phyloP scores from a whole-genome alignment of 1,284 basidiomycete species.

The Apiotrichum veenhuisii region DNA sequence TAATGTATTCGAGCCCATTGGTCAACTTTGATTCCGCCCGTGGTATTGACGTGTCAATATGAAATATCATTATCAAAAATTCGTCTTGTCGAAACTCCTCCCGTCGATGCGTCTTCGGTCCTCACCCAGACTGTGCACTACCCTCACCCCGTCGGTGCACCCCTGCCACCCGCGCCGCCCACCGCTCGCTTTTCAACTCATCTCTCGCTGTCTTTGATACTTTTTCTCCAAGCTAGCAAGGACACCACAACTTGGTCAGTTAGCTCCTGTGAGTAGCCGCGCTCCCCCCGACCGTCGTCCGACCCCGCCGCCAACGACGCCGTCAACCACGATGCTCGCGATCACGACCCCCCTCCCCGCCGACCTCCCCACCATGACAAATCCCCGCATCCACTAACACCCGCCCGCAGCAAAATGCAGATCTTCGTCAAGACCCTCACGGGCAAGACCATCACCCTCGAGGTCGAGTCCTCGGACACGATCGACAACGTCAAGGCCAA shows the following conservation, averaged over 20 bases:
- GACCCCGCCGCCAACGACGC: neutral
- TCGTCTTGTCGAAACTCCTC: too few species aligned
- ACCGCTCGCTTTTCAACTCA: too few species aligned
- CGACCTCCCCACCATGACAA: neutral
- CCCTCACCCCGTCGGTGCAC: too few species aligned
- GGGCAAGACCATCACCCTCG: constrained; percentile 94
- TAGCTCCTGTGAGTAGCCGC: neutral
- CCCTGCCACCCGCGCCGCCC: too few species aligned
- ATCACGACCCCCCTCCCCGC: neutral
- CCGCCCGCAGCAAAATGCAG: constrained; percentile 4
- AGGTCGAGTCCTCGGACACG: constrained; percentile 86
- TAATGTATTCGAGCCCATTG: too few species aligned
- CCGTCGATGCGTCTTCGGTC: too few species aligned
- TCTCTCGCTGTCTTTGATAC: neutral
- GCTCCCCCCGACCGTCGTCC: too few species aligned
- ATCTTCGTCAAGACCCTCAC: constrained; percentile 59
- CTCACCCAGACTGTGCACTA: too few species aligned
- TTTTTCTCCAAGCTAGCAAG: neutral
- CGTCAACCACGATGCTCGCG: neutral
- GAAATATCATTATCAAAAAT: too few species aligned
- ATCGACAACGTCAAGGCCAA: constrained; percentile 98
- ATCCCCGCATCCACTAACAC: neutral
- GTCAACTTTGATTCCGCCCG: too few species aligned
- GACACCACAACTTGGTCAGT: neutral
- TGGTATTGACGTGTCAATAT: too few species aligned